phyloP scores from a whole-genome alignment of 2,329 filamentous ascomycete species.

The Stagonosporopsis vannaccii region DNA sequence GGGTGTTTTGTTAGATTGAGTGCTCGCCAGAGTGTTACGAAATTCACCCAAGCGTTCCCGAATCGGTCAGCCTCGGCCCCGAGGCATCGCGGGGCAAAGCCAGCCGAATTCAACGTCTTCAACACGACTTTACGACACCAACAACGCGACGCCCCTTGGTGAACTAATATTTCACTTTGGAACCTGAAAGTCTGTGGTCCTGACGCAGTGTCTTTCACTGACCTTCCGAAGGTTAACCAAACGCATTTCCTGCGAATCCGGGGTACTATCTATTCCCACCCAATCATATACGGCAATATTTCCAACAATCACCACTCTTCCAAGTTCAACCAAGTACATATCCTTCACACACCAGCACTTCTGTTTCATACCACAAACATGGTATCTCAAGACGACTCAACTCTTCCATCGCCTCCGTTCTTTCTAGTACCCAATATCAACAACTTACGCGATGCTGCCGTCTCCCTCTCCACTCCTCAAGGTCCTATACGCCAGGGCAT shows the following conservation, averaged over 20 bases:
- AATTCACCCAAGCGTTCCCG: background rate
- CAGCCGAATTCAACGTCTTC: background rate
- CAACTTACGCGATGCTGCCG: constrained; percentile 47
- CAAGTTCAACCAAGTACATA: background rate
- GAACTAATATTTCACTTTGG: background rate
- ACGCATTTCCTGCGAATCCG: background rate
- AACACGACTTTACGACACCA: background rate
- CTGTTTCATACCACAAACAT: background rate
- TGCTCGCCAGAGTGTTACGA: background rate
- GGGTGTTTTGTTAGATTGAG: background rate
- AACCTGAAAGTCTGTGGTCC: background rate
- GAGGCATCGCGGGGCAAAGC: background rate
- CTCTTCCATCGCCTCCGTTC: constrained; percentile 40
- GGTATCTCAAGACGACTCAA: background rate
- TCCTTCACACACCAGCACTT: background rate
- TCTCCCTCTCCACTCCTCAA: constrained; percentile 37
- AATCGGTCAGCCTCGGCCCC: constrained; percentile 8
- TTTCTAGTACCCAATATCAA: constrained; percentile 40
- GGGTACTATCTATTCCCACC: background rate
- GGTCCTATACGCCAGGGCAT: constrained; percentile 59
- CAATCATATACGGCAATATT: background rate
- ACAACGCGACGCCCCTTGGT: background rate
- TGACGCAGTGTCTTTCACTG: background rate
- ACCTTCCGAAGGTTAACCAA: background rate
- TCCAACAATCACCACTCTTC: background rate